Evolutionary conservation across 2,329 filamentous ascomycete species (phyloP), one percentile per base, ranked within the genome.

Genomic region (Phyllosticta citrichinensis): DNA sequence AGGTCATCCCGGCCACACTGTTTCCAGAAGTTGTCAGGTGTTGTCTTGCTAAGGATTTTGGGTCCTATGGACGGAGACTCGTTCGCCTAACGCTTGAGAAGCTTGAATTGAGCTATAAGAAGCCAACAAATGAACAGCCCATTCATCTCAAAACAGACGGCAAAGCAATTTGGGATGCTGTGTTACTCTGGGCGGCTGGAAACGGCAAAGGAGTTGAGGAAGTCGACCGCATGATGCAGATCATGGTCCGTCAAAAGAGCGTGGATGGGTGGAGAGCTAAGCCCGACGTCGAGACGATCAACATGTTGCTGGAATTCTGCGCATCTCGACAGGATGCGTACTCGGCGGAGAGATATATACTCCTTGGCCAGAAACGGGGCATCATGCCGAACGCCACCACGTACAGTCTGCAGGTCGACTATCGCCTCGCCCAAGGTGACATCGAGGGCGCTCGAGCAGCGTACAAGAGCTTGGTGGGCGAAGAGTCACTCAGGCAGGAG

Each of bases 161-260:
- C 14, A 61, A 61, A 25, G 17, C 17, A 12, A 53, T 61, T 20
- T 91, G 88, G 85, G 87, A 94, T 68, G 80, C 86, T 12, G 77
- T 90, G 12, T 81, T 94, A 52, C 83, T 89, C 58, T 92, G 88
- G 85, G 87, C 89, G 30, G 85, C 88, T 12, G 81, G 87, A 8
- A 82, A 85, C 60, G 88, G 86, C 20, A 88, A 87, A 69, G 84
- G 85, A 1, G 83, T 88, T 1, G 84, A 90, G 71, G 85, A 90
- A 69, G 80, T 92, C 63, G 81, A 84, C 60, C 83, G 85, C 65
- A 91, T 92, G 83, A 82, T 94, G 62, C 77, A 82, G 52, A 79
- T 86, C 20, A 87, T 91, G 80, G 73, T 78, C n/a, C 73, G 76
- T 47, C 75, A 79, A 56, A 80, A 77, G 63, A 68, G 76, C 58